Base-by-base conservation (phyloP, 1,284 basidiomycete genomes). In the Papiliotrema terrestris region DNA sequence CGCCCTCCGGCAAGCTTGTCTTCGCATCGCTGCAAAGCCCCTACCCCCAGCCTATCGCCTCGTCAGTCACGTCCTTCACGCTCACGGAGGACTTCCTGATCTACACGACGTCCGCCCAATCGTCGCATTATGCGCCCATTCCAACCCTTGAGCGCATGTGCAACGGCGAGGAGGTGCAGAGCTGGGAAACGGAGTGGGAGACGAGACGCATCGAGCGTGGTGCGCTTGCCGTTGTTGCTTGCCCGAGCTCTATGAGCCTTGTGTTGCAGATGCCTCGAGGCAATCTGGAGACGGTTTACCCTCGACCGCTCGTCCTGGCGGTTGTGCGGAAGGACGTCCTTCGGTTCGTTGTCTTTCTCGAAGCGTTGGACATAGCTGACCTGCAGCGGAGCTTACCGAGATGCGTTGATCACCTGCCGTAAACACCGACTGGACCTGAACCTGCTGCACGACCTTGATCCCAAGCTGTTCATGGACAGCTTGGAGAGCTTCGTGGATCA, bases 211-310 rank as follows among this genome's bases (percentile, higher is more conserved):
- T 96, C 0, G 93, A 97, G 74, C 79, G 94, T 45, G 93, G 93
- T 0, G 87, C 89, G 1, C 78, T 86, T 55, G 91, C 95, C 26
- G 90, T 96, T 1, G 84, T 86, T 0, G 87, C 86, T 13, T 86
- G 94, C 0, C 87, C 91, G 2, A 91, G 86, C 59, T 79, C 84
- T 8, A 98, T 96, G 90, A 86, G 83, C 61, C 76, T 97, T 17
- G 88, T 98, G 1, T 78, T 99, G 14, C 96, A 99, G 78, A 98
- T 98, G 93, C 96, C 95, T 0, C 80, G 96, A 62, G 96, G 96
- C 0, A 98, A 98, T 74, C 73, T 99, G 52, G 96, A 99, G 79
- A 97, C 92, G 0, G 87, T 98, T 54, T 91, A 88, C 66, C 96
- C 96, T 1, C 81, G 96, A 35, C 89, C 95, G 1, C 78, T 99